phyloP scores from a whole-genome alignment of 352 stramenopile genomes.

The Pythium oligandrum region DNA sequence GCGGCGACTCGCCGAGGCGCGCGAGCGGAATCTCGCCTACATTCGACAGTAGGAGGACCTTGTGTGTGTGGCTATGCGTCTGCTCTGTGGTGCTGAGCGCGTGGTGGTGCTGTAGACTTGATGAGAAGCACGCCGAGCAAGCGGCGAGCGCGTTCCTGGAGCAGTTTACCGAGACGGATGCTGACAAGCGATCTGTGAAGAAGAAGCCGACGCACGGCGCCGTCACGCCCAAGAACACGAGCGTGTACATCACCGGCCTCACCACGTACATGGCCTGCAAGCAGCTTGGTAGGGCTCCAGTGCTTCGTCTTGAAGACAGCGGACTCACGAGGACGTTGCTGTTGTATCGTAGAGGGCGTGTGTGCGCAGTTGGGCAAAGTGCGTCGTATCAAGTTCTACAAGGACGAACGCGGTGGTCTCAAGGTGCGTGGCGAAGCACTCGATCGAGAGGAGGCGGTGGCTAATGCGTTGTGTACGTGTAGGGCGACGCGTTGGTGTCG shows the following conservation, averaged over 20 bases:
- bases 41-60: slow-evolving; percentile 35
- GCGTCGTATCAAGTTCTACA: slow-evolving; percentile 84
- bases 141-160: slow-evolving; percentile 40
- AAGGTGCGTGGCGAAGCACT: slow-evolving; percentile 32
- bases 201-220: slow-evolving; percentile 9
- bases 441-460: background rate
- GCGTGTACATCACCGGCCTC: slow-evolving; percentile 76
- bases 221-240: slow-evolving; percentile 42
- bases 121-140: slow-evolving; percentile 36
- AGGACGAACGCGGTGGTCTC: slow-evolving; percentile 66
- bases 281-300: slow-evolving; percentile 50
- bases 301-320: background rate
- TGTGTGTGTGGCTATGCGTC: background rate
- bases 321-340: background rate
- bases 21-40: slow-evolving; percentile 72
- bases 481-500: slow-evolving; percentile 84
- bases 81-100: background rate
- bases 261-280: slow-evolving; percentile 79
- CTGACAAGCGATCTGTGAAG: slow-evolving; percentile 8
- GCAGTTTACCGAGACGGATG: slow-evolving; percentile 9
- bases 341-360: slow-evolving; percentile 39
- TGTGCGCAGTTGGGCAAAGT: slow-evolving; percentile 76
- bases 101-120: slow-evolving; percentile 27
- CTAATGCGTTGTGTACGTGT: background rate
- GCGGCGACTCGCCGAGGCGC: slow-evolving; percentile 51